Percentiles rank a stretch among this genome's conserved stretches.
Evolutionary conservation across 2,329 filamentous ascomycete species (phyloP).

Genomic region (Pseudogymnoascus sp.): DNA sequence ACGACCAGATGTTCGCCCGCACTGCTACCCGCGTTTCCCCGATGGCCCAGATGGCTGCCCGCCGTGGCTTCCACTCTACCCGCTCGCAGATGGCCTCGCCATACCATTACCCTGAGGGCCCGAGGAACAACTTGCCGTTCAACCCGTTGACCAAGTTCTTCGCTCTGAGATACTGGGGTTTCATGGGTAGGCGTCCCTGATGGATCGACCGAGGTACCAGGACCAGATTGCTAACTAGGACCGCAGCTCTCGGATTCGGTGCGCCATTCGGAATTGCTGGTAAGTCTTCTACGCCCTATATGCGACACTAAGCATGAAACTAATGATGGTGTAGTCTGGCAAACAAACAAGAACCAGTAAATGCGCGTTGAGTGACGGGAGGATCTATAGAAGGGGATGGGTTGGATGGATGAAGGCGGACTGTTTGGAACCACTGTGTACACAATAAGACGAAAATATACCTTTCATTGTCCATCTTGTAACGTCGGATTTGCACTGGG

Average conservation of each 20-base stretch:
- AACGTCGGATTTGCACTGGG: neutral
- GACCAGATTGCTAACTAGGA: conserved; percentile 18
- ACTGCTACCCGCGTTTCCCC: conserved; percentile 53
- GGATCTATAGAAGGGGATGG: neutral
- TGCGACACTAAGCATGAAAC: neutral
- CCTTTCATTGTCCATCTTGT: conserved; percentile 3
- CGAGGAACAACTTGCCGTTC: conserved; percentile 92
- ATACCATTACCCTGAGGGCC: conserved; percentile 97
- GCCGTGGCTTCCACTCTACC: conserved; percentile 91
- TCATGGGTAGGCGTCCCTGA: conserved; percentile 52
- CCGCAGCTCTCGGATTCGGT: conserved; percentile 43
- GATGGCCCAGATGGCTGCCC: conserved; percentile 62
- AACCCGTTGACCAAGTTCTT: conserved; percentile 89
- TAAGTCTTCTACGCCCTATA: conserved; percentile 35
- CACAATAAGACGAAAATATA: conserved; percentile 8
- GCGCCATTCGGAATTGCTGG: conserved; percentile 56
- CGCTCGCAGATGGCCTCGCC: conserved; percentile 77
- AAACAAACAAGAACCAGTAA: conserved; percentile 33
- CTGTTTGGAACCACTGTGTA: conserved; percentile 8
- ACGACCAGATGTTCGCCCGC: conserved; percentile 71
- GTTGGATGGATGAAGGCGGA: conserved; percentile 7
- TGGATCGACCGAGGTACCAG: neutral
- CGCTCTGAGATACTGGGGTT: conserved; percentile 71
- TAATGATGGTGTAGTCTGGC: conserved; percentile 27
- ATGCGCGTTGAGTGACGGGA: neutral